These are phyloP conservation scores for Aspergillus tubingensis DNA, from an alignment of 2,329 filamentous ascomycete species.

Conservation along the genomic window DNA sequence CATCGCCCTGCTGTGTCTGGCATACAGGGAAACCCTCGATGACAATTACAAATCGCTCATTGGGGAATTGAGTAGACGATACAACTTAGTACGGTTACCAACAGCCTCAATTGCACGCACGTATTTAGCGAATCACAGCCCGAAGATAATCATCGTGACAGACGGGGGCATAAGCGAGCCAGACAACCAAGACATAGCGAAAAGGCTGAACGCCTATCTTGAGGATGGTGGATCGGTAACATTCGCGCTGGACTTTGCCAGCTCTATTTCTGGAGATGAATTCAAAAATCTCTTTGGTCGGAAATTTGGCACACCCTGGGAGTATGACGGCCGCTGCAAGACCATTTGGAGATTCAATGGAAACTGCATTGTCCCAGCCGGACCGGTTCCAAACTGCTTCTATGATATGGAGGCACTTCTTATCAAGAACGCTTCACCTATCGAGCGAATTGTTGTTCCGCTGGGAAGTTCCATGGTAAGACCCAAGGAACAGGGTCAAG, in stretches of 20 bases:
- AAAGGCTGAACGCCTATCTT: not conserved
- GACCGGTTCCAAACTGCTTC: not conserved
- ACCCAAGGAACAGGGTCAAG: not conserved
- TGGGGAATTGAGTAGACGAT: not conserved
- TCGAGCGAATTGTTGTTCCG: not conserved
- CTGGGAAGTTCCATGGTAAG: not conserved
- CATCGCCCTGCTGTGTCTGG: not conserved
- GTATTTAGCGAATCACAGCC: not conserved
- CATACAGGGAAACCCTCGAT: not conserved
- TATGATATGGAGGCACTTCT: not conserved
- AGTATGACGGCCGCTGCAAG: not conserved
- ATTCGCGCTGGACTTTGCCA: not conserved
- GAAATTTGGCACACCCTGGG: not conserved
- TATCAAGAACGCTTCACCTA: not conserved
- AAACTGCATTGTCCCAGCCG: not conserved
- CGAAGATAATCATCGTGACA: not conserved
- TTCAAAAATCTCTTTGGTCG: not conserved
- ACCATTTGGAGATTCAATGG: not conserved
- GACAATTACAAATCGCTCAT: not conserved
- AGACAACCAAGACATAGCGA: not conserved
- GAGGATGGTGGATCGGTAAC: not conserved
- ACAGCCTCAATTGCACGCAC: not conserved
- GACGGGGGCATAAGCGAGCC: not conserved
- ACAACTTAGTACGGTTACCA: not conserved
- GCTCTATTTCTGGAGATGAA: not conserved